Base-by-base conservation (phyloP, 352 stramenopile species). In the Globisporangium radiosum region DNA sequence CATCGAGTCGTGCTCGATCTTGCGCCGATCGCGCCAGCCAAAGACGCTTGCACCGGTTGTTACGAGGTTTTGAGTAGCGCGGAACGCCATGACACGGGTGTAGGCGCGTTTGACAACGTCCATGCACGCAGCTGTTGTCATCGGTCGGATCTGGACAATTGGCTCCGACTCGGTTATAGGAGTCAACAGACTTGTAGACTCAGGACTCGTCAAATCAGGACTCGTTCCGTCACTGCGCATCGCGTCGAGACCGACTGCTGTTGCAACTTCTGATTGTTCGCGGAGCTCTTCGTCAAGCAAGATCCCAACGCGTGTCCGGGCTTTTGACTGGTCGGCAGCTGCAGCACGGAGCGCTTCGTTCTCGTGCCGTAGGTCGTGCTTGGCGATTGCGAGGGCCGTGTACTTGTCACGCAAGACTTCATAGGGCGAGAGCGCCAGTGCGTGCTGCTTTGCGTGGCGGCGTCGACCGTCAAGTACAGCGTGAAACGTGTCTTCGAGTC, bases 301-400 rank as follows among this genome's bases (percentile, higher is more conserved):
- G 61, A 89, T 87, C 4, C 77, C 68, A 15, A 89, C 63, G 7
- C 76, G 75, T 5, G 75, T 85, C 17, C 65, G 60, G 3, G 68
- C 65, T 50, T 87, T 89, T 15, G 69, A 80, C 67, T 87, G 71
- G 39, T 89, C 79, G 65, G 84, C 81, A 7, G 73, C 69, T 1
- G 70, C 47, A 4, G 62, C 63, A 0, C 79, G 75, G 37, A 89
- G 63, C 40, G 59, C 59, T 58, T 86, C 75, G 63, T 87, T 89
- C 66, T 87, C 79, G 6, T 75, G 63, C 5, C 75, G 76, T 45
- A 89, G 56, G 5, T 74, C 67, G 25, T 85, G 70, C n/a, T 84
- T 81, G 0, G 71, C 71, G 47, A 87, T 72, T 14, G 79, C 69
- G 49, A 87, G 62, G 36, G 76, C 63, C 19, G 74, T 68, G 66